Conservation (phyloP, 2,329 filamentous ascomycete species). For the Aspergillus arachidicola region DNA sequence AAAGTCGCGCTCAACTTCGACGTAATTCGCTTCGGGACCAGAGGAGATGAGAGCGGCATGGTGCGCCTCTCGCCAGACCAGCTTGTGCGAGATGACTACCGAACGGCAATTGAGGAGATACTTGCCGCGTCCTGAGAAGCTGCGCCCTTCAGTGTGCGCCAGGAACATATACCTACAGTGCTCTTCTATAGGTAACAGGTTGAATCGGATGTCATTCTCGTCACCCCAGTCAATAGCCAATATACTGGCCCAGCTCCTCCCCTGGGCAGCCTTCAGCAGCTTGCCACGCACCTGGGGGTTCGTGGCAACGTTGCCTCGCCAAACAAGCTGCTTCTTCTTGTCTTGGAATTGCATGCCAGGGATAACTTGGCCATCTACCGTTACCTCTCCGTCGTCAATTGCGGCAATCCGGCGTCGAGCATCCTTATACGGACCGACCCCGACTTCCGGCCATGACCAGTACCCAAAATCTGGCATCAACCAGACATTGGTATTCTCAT, state of each 20-base stretch:
- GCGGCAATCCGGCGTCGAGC: conserved; percentile 41
- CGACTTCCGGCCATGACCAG: conserved; percentile 56
- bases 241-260: conserved; percentile 52
- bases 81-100: conserved; percentile 53
- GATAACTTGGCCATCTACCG: conserved; percentile 20
- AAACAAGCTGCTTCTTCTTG: conserved; percentile 52
- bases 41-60: conserved; percentile 48
- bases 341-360: conserved; percentile 29
- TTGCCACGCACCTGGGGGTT: conserved; percentile 41
- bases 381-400: conserved; percentile 36
- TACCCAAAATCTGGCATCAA: conserved; percentile 59
- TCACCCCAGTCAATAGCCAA: conserved; percentile 45
- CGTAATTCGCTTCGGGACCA: conserved; percentile 53
- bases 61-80: conserved; percentile 54
- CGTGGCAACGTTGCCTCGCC: conserved; percentile 50
- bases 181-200: conserved; percentile 54
- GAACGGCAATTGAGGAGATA: conserved; percentile 56
- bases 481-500: conserved; percentile 48
- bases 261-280: conserved; percentile 41
- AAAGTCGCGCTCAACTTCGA: conserved; percentile 56
- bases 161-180: conserved; percentile 59
- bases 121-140: conserved; percentile 57
- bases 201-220: conserved; percentile 40
- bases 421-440: conserved; percentile 48
- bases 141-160: conserved; percentile 56